phyloP scores from a whole-genome alignment of 2,329 filamentous ascomycete species.

The Cryphonectria carpinicola region DNA sequence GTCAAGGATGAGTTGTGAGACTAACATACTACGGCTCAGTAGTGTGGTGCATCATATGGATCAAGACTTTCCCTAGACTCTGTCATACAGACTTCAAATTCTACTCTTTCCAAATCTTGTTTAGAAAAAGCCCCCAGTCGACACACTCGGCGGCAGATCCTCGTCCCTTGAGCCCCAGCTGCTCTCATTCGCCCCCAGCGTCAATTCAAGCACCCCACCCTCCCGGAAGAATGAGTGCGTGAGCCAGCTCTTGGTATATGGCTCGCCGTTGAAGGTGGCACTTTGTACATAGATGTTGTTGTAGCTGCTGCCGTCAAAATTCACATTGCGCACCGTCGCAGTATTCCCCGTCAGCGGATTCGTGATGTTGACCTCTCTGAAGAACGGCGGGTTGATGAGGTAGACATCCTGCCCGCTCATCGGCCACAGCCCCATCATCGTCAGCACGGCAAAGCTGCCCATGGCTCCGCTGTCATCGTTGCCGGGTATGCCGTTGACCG shows the following conservation, averaged over 20 bases:
- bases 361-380: constrained; percentile 55
- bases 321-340: constrained; percentile 58
- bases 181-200: constrained; percentile 54
- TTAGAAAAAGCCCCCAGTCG: constrained; percentile 18
- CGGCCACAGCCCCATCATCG: constrained; percentile 66
- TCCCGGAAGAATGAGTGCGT: constrained; percentile 62
- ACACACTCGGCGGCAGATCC: constrained; percentile 55
- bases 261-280: constrained; percentile 57
- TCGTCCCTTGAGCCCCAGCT: constrained; percentile 54
- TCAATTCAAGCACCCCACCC: constrained; percentile 60
- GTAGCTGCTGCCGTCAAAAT: constrained; percentile 58
- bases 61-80: background rate
- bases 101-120: background rate
- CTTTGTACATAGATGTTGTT: constrained; percentile 61
- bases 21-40: background rate
- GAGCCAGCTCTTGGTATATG: constrained; percentile 64
- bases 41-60: background rate
- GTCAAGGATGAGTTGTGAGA: constrained; percentile 27
- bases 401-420: constrained; percentile 66
- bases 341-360: constrained; percentile 58
- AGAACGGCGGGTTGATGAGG: constrained; percentile 66
- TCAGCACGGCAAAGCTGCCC: constrained; percentile 61
- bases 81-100: background rate
- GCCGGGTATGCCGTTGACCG: constrained; percentile 59
- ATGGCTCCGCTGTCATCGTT: constrained; percentile 69